A percentile compares a stretch with the other conserved stretches of the same genome.
These are phyloP conservation scores for Apiospora aurea DNA, from an alignment of 2,329 filamentous ascomycete genomes.

Conservation along the genomic window DNA sequence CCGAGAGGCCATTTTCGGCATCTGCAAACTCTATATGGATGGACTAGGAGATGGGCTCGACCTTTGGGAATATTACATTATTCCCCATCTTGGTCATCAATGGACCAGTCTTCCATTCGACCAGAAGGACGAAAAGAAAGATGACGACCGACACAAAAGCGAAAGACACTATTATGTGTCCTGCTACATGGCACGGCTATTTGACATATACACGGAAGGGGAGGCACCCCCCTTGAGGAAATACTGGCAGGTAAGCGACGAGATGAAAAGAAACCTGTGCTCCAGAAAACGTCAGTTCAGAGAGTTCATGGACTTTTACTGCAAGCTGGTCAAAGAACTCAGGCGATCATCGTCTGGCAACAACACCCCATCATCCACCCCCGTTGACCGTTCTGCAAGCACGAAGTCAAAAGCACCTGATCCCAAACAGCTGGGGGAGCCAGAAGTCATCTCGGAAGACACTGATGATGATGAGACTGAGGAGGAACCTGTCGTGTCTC, in stretches of 20 bases:
- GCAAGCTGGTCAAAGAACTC: not conserved
- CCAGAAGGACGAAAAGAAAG: not conserved
- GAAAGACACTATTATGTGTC: slow-evolving; percentile 2
- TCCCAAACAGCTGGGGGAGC: slow-evolving; percentile 23
- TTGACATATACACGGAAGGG: slow-evolving; percentile 16
- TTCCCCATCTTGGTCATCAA: not conserved
- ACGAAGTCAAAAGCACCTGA: not conserved
- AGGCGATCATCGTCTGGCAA: not conserved
- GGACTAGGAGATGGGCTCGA: not conserved
- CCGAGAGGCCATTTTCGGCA: not conserved
- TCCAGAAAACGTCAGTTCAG: slow-evolving; percentile 1
- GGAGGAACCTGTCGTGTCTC: slow-evolving; percentile 39
- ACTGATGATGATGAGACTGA: slow-evolving; percentile 28
- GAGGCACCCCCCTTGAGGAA: not conserved
- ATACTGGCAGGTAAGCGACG: not conserved
- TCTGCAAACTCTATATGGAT: not conserved
- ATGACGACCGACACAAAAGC: not conserved
- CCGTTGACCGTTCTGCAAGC: not conserved
- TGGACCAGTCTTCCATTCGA: not conserved
- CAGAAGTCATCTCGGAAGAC: slow-evolving; percentile 11
- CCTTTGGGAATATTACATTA: slow-evolving; percentile 16
- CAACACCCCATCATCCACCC: not conserved
- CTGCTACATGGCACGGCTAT: slow-evolving; percentile 5
- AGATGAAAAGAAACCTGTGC: not conserved
- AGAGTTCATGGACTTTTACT: slow-evolving; percentile 20